Evolutionary conservation across 1,284 basidiomycete species (phyloP), one percentile per base, ranked within the genome.

Genomic region (Pseudozyma sp.): DNA sequence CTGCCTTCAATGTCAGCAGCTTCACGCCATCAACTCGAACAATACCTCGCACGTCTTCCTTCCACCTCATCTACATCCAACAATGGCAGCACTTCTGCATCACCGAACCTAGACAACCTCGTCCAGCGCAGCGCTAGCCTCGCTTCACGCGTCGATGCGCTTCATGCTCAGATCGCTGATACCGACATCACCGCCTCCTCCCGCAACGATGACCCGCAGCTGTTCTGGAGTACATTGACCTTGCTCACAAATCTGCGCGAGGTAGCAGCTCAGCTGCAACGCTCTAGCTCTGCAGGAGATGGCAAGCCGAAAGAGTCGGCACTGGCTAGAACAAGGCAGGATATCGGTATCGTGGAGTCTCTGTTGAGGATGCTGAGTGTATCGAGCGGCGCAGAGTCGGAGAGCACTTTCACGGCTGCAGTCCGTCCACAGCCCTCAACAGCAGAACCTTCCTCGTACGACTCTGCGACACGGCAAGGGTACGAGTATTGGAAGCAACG

Each of bases 191-290:
- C 19, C 8, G n/a, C 7, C 7, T 29, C 2, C 6, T 7, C 43
- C 43, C 8, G 24, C 43, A 17, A 37, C 1, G 61, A 64, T 16
- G 57, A 69, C 48, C 56, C 61, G 10, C 56, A 56, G 17, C 67
- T 69, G n/a, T 69, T 69, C 57, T 69, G 67, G 67, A 40, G 56
- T 7, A 69, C 67, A 0, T 14, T 64, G 30, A 60, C 67, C 33
- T 45, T 69, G 13, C 54, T 60, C 17, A 54, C 56, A 29, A 64
- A 69, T 17, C 60, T 69, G n/a, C 61, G 67, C 4, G 37, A 56
- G 17, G 54, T 61, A 11, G 60, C 53, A 10, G 11, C 53, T 1
- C 53, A 54, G 39, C 57, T 69, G 16, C 39, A 56, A 9, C 33
- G 39, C 8, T 24, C 5, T 4, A 29, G 50, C 4, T 35, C 40